phyloP scores from a whole-genome alignment of 2,329 filamentous ascomycete species.

The Aspergillus terreus region DNA sequence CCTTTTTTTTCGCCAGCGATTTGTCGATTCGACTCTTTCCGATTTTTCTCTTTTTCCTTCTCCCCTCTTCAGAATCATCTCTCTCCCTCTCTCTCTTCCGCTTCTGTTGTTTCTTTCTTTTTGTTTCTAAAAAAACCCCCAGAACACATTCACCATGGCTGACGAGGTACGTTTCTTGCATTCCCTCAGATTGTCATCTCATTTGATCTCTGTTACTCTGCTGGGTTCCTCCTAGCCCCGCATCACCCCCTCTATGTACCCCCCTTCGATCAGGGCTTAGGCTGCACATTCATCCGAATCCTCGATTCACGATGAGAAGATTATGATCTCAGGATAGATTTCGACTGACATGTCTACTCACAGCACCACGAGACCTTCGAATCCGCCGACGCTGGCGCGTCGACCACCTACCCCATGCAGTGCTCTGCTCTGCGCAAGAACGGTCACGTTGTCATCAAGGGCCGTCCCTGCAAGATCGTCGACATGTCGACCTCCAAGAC shows the following conservation, averaged over 20 bases:
- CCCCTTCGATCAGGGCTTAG: neutral
- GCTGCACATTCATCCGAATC: too few relatives aligned
- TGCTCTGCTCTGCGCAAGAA: conserved; percentile 99
- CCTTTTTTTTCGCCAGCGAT: conserved; percentile 24
- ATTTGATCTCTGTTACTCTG: conserved; percentile 17
- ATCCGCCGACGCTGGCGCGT: conserved; percentile 92
- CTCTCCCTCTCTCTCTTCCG: conserved; percentile 16
- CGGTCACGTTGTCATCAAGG: conserved; percentile 97
- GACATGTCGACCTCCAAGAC: conserved; percentile 99
- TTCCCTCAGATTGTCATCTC: conserved; percentile 10
- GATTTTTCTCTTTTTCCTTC: conserved; percentile 20
- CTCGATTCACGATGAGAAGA: too few relatives aligned
- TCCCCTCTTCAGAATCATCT: conserved; percentile 16
- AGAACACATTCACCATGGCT: conserved; percentile 55
- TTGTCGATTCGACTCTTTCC: conserved; percentile 24
- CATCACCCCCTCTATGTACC: conserved; percentile 18
- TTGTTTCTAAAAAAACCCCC: conserved; percentile 8
- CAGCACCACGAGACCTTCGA: conserved; percentile 80
- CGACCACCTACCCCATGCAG: conserved; percentile 93
- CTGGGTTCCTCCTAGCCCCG: conserved; percentile 24
- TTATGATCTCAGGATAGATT: too few relatives aligned
- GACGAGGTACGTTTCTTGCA: conserved; percentile 56
- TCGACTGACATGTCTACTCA: neutral
- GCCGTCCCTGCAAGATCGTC: conserved; percentile 99
- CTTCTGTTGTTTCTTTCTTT: conserved; percentile 18